Evolutionary conservation across 2,329 filamentous ascomycete species (phyloP).

Genomic region (Penicillium italicum): DNA sequence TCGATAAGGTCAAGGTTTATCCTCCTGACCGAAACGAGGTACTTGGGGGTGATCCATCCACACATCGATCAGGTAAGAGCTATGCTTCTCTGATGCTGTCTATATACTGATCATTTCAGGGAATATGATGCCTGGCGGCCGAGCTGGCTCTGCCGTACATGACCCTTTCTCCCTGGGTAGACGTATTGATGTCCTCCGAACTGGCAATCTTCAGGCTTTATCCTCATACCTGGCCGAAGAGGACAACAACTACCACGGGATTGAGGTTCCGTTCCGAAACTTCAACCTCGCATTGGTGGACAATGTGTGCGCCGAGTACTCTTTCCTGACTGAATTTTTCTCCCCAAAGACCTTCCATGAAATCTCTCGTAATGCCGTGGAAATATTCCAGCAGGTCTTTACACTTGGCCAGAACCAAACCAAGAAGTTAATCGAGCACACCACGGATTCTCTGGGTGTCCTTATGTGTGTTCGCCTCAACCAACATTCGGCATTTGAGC

Average conservation of each 20-base stretch:
- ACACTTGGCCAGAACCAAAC: slow-evolving; percentile 74
- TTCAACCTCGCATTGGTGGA: slow-evolving; percentile 93
- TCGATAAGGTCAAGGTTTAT: slow-evolving; percentile 82
- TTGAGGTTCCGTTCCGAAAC: slow-evolving; percentile 87
- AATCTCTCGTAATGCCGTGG: slow-evolving; percentile 77
- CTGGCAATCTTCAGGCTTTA: slow-evolving; percentile 68
- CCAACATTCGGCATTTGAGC: slow-evolving; percentile 88
- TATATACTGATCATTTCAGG: slow-evolving; percentile 21
- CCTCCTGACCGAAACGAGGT: slow-evolving; percentile 77
- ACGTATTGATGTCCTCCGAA: slow-evolving; percentile 75
- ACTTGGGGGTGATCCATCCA: slow-evolving; percentile 71
- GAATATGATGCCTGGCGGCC: slow-evolving; percentile 39
- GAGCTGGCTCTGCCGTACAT: slow-evolving; percentile 50
- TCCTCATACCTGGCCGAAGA: slow-evolving; percentile 90
- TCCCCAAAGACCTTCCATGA: slow-evolving; percentile 69
- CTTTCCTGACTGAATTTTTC: slow-evolving; percentile 89
- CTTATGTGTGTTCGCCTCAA: slow-evolving; percentile 90
- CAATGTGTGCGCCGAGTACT: slow-evolving; percentile 92
- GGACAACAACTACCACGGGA: slow-evolving; percentile 76
- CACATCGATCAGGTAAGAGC: slow-evolving; percentile 54
- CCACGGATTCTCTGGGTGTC: slow-evolving; percentile 79
- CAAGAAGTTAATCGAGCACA: slow-evolving; percentile 69
- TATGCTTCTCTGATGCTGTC: neutral
- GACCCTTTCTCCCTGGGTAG: slow-evolving; percentile 88
- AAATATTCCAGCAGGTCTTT: slow-evolving; percentile 88